Evolutionary conservation across 2,329 filamentous ascomycete species (phyloP).

Genomic region (Metarhizium guizhouense): DNA sequence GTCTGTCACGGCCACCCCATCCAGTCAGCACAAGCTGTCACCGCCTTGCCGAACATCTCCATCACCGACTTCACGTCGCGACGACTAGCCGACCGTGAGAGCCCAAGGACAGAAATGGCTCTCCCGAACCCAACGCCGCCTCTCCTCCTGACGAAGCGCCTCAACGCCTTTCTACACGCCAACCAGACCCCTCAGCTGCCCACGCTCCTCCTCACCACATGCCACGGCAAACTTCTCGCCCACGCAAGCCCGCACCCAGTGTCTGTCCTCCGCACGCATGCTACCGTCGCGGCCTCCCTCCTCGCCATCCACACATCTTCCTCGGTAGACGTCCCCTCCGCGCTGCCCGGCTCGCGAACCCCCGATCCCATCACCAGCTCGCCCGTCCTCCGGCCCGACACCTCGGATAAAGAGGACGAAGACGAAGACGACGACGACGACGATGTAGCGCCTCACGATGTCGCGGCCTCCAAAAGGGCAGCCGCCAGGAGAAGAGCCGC

Average conservation of each 20-base stretch:
- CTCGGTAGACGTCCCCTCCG: conserved; percentile 30
- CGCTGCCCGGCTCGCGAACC: conserved; percentile 28
- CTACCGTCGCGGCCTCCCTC: conserved; percentile 54
- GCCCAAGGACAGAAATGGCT: conserved; percentile 19
- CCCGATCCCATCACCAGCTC: conserved; percentile 16
- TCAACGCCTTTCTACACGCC: conserved; percentile 51
- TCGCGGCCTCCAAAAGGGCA: conserved; percentile 1
- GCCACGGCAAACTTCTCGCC: conserved; percentile 54
- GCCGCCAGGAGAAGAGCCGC: conserved; percentile 3
- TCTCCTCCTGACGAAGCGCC: conserved; percentile 56
- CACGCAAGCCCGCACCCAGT: conserved; percentile 49
- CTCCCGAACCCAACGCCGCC: conserved; percentile 37
- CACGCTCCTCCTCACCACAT: conserved; percentile 50
- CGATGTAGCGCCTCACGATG: conserved; percentile 1
- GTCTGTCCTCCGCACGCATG: conserved; percentile 50
- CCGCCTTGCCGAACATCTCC: too few species aligned
- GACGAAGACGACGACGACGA: conserved; percentile 14
- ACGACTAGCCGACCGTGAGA: not conserved
- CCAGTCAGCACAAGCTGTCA: too few species aligned
- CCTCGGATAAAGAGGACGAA: conserved; percentile 11
- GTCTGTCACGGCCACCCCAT: too few species aligned
- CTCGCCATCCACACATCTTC: conserved; percentile 47
- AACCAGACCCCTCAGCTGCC: conserved; percentile 49
- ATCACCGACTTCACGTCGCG: not conserved
- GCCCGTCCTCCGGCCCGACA: conserved; percentile 13